These are phyloP conservation scores for Umbellularia californica DNA, from an alignment of 164 flowering plant genomes.

Conservation along the genomic window DNA sequence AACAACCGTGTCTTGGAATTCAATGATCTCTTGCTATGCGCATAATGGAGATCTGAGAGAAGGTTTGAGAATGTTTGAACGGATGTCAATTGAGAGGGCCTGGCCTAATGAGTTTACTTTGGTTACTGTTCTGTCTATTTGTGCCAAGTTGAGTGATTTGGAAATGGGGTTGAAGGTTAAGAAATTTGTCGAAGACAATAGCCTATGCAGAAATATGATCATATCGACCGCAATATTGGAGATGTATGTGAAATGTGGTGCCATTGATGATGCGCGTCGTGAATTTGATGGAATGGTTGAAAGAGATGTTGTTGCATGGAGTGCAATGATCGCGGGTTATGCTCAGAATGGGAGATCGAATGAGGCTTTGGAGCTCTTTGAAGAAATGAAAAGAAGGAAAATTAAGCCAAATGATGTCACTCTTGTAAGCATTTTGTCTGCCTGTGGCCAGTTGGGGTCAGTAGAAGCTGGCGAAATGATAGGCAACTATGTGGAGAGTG, in stretches of 20 bases:
- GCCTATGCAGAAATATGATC: slow-evolving; percentile 25
- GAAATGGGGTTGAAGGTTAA: slow-evolving; percentile 38
- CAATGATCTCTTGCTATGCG: slow-evolving; percentile 46
- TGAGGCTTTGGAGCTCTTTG: slow-evolving; percentile 47
- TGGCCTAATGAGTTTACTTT: slow-evolving; percentile 37
- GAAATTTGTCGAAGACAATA: slow-evolving; percentile 32
- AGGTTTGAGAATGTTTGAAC: slow-evolving; percentile 34
- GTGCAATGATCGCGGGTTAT: slow-evolving; percentile 53
- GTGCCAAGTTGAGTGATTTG: slow-evolving; percentile 41
- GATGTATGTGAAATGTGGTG: slow-evolving; percentile 53
- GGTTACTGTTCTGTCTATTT: slow-evolving; percentile 38
- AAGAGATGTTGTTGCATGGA: slow-evolving; percentile 49
- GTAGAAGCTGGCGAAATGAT: slow-evolving; percentile 35
- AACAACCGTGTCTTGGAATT: slow-evolving; percentile 46
- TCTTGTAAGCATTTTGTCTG: slow-evolving; percentile 39
- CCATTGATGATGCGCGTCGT: slow-evolving; percentile 36
- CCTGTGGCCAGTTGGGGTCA: slow-evolving; percentile 45
- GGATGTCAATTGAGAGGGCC: slow-evolving; percentile 30
- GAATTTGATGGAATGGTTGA: slow-evolving; percentile 37
- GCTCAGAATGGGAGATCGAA: slow-evolving; percentile 46
- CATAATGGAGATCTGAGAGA: slow-evolving; percentile 33
- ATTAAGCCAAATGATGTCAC: slow-evolving; percentile 42
- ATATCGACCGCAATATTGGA: slow-evolving; percentile 43
- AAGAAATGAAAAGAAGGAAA: slow-evolving; percentile 28
- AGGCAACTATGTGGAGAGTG: slow-evolving; percentile 31